A percentile compares a stretch with the other conserved stretches of the same genome.
These are phyloP conservation scores for Schrenkiella parvula DNA, from an alignment of 345 rosid genomes.

Conservation along the genomic window DNA sequence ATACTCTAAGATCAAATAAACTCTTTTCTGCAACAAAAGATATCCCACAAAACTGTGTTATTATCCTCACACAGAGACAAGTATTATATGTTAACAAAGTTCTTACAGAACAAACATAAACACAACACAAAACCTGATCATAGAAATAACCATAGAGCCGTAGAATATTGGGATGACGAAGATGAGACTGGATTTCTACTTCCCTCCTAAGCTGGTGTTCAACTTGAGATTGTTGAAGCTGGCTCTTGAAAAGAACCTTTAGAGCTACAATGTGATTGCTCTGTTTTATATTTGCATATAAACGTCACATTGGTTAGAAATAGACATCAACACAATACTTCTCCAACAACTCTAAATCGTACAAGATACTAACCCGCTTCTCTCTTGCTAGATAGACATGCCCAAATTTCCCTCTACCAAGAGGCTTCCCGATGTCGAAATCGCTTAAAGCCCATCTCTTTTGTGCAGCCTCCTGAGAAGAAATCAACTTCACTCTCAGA, in stretches of 20 bases:
- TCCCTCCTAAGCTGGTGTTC: slow-evolving; percentile 96
- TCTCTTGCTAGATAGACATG: slow-evolving; percentile 93
- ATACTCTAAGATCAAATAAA: slow-evolving; percentile 76
- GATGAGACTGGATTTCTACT: slow-evolving; percentile 97
- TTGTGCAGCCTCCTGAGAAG: slow-evolving; percentile 39
- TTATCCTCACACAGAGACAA: not conserved
- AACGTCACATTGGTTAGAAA: not conserved
- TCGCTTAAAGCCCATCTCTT: slow-evolving; percentile 81
- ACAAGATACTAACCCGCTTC: slow-evolving; percentile 53
- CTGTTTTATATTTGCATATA: slow-evolving; percentile 36
- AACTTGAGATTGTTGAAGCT: slow-evolving; percentile 91
- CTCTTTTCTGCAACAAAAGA: slow-evolving; percentile 60
- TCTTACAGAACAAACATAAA: not conserved
- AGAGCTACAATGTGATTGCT: slow-evolving; percentile 91
- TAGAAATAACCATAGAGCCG: slow-evolving; percentile 95
- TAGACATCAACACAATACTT: not conserved
- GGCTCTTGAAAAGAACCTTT: slow-evolving; percentile 91
- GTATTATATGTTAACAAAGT: not conserved
- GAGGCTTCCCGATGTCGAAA: slow-evolving; percentile 95
- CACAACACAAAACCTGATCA: slow-evolving; percentile 64
- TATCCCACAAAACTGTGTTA: not conserved
- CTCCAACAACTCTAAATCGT: not conserved
- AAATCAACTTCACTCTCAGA: not conserved
- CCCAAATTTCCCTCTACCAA: slow-evolving; percentile 92
- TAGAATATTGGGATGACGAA: slow-evolving; percentile 80